Evolutionary conservation across 129 eudicot species (phyloP), one percentile per base, ranked within the genome.

Genomic region (Smallanthus sonchifolius): DNA sequence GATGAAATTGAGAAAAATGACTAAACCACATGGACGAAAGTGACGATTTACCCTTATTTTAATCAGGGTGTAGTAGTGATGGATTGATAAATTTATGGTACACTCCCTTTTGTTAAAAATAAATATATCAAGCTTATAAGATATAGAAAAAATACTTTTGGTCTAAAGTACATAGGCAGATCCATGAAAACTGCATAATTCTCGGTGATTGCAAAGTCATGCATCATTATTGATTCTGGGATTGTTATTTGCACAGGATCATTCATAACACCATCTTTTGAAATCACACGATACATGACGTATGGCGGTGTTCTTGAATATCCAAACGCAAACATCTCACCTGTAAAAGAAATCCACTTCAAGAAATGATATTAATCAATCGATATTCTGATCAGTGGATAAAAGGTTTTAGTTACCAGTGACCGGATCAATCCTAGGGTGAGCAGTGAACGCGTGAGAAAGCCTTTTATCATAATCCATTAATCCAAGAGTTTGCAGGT

Each of bases 291-390:
- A 67, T 93, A 93, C 19, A 92, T 90, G 72, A 80, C 43, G 76
- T 79, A 90, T 43, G 98, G 98, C 8, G 92, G 89, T 16, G 86
- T 52, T 19, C 80, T 84, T 47, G 96, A 70, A 75, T 90, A 90
- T 63, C 98, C 98, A 88, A 93, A 93, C 65, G 98, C 79, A 80
- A 93, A 92, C 97, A 92, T 89, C 80, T 92, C 97, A 60, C 97
- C 97, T 92, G 87, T 77, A 83, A 43, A 62, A 14, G 74, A 79
- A 44, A 28, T 0, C 56, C 17, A 4, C 56, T 24, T 72, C 16
- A 66, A 52, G 20, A 72, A 65, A 35, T 56, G 51, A 42, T 77
- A 20, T 6, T 10, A 15, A 44, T 65, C 13, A 15, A 30, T 44
- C 36, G 3, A 61, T 24, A 13, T 38, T 17, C 13, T 1, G 4